A percentile compares a stretch with the other conserved stretches of the same genome.
These are phyloP conservation scores for Neonothopanus nambi DNA, from an alignment of 1,284 basidiomycete species.

Conservation along the genomic window DNA sequence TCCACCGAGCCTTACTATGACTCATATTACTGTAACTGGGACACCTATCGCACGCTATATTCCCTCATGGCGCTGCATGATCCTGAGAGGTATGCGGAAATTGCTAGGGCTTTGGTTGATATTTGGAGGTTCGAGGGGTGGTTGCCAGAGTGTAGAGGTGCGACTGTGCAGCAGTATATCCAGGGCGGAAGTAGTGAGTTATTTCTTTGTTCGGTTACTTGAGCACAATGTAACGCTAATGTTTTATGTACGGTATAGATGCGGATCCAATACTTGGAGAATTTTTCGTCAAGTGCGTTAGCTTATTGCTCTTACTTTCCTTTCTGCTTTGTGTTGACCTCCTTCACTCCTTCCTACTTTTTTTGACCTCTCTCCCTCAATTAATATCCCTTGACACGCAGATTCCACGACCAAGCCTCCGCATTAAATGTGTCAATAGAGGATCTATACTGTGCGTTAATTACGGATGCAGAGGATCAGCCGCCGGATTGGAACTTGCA, in stretches of 20 bases:
- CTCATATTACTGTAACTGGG: conserved; percentile 75
- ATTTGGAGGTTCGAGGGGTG: conserved; percentile 67
- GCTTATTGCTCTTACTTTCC: background rate
- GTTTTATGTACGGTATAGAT: conserved; percentile 40
- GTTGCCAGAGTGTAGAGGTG: conserved; percentile 64
- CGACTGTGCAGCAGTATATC: conserved; percentile 46
- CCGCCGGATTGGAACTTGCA: conserved; percentile 64
- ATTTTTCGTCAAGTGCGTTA: conserved; percentile 67
- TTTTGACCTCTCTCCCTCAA: no score
- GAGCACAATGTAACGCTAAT: no score
- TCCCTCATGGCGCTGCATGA: conserved; percentile 64
- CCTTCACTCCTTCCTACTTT: no score
- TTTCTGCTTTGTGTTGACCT: background rate
- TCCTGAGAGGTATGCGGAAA: conserved; percentile 52
- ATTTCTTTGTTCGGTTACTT: no score
- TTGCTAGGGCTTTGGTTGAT: conserved; percentile 63
- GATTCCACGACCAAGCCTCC: conserved; percentile 48
- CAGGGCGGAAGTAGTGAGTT: conserved; percentile 65
- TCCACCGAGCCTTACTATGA: conserved; percentile 54
- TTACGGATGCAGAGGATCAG: conserved; percentile 58
- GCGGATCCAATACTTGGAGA: conserved; percentile 65
- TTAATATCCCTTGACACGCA: no score
- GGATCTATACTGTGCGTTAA: conserved; percentile 52
- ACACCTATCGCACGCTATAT: conserved; percentile 62
- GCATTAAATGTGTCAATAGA: conserved; percentile 46